phyloP scores from a whole-genome alignment of 129 eudicot species.

The Ambrosia artemisiifolia region DNA sequence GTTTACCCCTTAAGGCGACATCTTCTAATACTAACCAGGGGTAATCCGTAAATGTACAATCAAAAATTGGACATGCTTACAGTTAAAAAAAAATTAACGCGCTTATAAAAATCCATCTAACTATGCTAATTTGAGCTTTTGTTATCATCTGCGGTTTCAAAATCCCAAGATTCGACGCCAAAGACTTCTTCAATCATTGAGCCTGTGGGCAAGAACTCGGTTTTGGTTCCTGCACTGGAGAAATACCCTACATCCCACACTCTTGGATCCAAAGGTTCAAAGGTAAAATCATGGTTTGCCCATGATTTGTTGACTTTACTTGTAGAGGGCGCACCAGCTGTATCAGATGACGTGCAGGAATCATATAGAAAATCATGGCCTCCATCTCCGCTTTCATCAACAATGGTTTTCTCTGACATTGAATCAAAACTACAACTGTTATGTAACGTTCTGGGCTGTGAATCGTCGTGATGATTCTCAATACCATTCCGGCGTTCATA shows the following conservation, averaged over 20 bases:
- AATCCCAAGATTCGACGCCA: constrained; percentile 47
- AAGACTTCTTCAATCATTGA: constrained; percentile 75
- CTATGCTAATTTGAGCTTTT: constrained; percentile 20
- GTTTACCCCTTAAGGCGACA: constrained; percentile 4
- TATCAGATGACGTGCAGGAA: constrained; percentile 34
- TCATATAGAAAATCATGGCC: constrained; percentile 36
- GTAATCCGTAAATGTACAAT: constrained; percentile 21
- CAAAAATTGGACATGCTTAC: constrained; percentile 22
- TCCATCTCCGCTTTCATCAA: constrained; percentile 26
- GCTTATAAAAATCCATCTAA: not conserved
- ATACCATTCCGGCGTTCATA: constrained; percentile 17
- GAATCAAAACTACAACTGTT: constrained; percentile 26
- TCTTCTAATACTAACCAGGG: constrained; percentile 11
- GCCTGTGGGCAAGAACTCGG: constrained; percentile 56
- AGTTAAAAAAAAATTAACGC: not conserved
- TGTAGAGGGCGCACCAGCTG: constrained; percentile 12
- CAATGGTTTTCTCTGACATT: constrained; percentile 15
- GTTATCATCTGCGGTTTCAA: constrained; percentile 21
- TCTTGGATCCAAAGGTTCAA: constrained; percentile 44
- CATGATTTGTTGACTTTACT: constrained; percentile 26
- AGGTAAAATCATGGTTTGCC: constrained; percentile 24
- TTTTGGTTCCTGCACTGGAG: constrained; percentile 34
- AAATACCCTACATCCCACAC: constrained; percentile 55
- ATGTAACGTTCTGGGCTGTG: not conserved
- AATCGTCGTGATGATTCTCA: not conserved